Conservation (phyloP, 495 filamentous ascomycete species). For the Aspergillus saccharolyticus region DNA sequence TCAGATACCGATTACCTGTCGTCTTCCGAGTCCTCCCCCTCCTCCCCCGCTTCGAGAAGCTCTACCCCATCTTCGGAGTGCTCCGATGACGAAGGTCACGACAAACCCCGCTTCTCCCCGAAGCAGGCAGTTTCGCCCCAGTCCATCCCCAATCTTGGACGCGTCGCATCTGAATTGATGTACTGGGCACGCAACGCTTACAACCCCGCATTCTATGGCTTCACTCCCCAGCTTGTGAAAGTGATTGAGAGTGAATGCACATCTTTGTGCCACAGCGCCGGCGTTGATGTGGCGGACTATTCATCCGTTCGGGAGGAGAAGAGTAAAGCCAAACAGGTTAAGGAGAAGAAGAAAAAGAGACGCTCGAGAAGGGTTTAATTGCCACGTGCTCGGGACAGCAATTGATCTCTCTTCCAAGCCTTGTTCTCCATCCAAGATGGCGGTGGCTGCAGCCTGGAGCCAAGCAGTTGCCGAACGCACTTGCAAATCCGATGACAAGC, state of each 20-base stretch:
- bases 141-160: conserved; percentile 36
- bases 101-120: conserved; percentile 17
- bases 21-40: conserved; percentile 34
- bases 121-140: conserved; percentile 18
- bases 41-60: conserved; percentile 12
- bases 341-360: conserved; percentile 16
- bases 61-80: conserved; percentile 20
- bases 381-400: neutral
- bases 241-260: conserved; percentile 41
- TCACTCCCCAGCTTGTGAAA: conserved; percentile 34
- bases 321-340: conserved; percentile 12
- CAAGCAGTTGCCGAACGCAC: neutral
- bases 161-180: conserved; percentile 40
- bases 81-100: conserved; percentile 32
- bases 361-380: conserved; percentile 2
- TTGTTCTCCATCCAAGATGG: neutral
- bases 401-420: neutral
- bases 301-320: conserved; percentile 20
- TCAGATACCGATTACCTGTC: conserved; percentile 48
- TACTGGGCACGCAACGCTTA: conserved; percentile 47
- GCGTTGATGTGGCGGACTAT: conserved; percentile 36
- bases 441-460: conserved; percentile 1
- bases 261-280: conserved; percentile 32
- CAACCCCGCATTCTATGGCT: conserved; percentile 44
- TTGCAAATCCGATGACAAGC: neutral